These are phyloP conservation scores for Amaranthus tricolor DNA, from an alignment of 179 eudicot genomes.

Conservation along the genomic window DNA sequence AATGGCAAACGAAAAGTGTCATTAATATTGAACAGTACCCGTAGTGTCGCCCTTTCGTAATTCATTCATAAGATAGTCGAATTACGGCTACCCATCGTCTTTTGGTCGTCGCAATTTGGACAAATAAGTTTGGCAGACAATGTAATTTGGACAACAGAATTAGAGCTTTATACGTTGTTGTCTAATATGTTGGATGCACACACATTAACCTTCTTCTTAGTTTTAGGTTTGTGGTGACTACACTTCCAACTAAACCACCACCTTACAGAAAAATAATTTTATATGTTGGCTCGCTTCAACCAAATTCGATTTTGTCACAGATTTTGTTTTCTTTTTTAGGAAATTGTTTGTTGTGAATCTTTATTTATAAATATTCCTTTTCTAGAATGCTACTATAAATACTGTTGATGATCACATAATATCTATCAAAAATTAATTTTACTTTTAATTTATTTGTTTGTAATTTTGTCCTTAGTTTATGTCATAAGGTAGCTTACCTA, in stretches of 20 bases:
- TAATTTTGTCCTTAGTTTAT: slow-evolving; percentile 10
- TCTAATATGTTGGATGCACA: neutral
- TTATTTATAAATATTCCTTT: neutral
- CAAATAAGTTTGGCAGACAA: slow-evolving; percentile 18
- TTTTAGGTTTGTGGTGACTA: neutral
- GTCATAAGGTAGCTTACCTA: neutral
- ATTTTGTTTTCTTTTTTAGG: slow-evolving; percentile 11
- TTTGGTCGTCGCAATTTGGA: neutral
- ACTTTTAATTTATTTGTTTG: neutral
- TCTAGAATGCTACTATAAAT: slow-evolving; percentile 5
- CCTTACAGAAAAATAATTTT: neutral
- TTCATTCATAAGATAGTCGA: too few relatives aligned
- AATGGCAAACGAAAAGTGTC: too few relatives aligned
- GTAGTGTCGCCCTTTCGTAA: too few relatives aligned
- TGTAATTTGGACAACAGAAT: slow-evolving; percentile 11
- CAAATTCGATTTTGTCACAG: slow-evolving; percentile 15
- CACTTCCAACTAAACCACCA: slow-evolving; percentile 1
- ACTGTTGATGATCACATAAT: neutral
- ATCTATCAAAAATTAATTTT: neutral
- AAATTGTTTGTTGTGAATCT: neutral
- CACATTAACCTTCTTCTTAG: neutral
- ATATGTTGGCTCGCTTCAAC: slow-evolving; percentile 9
- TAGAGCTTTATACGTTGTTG: slow-evolving; percentile 16
- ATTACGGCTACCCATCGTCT: too few relatives aligned
- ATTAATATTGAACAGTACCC: too few relatives aligned